Percentiles rank a stretch among this genome's conserved stretches.
phyloP scores from a whole-genome alignment of 345 rosid species.

The Nephelium lappaceum region DNA sequence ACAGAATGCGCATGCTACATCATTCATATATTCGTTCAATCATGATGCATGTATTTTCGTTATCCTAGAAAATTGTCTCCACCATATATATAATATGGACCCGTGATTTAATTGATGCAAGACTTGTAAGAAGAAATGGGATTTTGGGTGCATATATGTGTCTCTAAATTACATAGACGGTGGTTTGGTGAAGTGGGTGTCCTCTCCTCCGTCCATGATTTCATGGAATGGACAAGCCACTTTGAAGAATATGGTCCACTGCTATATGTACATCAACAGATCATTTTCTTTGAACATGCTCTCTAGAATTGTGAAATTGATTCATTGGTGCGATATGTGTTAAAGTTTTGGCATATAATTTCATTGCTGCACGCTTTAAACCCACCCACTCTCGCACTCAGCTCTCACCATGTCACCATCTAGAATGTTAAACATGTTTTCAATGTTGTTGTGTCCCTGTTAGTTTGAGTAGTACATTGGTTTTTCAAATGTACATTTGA shows the following conservation, averaged over 20 bases:
- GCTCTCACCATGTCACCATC: background rate
- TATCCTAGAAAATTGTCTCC: too few species aligned
- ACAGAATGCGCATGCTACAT: too few species aligned
- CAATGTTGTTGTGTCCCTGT: background rate
- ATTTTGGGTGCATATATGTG: background rate
- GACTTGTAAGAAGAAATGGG: background rate
- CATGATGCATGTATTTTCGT: too few species aligned
- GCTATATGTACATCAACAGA: background rate
- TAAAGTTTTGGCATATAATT: background rate
- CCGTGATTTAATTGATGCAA: background rate
- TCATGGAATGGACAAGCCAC: background rate
- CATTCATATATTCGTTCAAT: too few species aligned
- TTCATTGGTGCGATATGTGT: background rate
- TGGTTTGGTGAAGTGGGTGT: background rate
- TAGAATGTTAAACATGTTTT: background rate
- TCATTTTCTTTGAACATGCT: background rate
- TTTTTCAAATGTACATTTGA: background rate
- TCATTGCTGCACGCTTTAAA: background rate
- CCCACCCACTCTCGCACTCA: background rate
- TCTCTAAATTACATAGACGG: background rate
- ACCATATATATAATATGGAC: background rate
- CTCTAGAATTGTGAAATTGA: background rate
- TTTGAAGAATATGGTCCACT: background rate
- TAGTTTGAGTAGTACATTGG: background rate
- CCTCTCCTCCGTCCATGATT: background rate